Conservation (phyloP, 2,329 filamentous ascomycete species). For the Pseudocercospora fijiensis region DNA sequence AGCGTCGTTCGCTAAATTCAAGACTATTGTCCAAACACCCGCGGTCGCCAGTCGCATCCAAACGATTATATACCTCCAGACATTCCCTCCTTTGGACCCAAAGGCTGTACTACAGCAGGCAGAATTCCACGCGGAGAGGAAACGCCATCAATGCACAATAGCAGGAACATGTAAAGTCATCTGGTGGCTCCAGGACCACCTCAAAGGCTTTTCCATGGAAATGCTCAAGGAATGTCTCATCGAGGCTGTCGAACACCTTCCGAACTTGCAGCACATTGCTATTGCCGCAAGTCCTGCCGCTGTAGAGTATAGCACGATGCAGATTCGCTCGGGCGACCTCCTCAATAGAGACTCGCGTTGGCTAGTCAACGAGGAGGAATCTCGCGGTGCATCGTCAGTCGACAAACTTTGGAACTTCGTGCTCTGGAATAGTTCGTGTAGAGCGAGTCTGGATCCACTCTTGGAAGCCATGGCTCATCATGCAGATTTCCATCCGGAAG, state of each 20-base stretch:
- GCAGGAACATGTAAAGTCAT: background rate
- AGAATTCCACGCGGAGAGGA: background rate
- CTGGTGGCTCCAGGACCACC: background rate
- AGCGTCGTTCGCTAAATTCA: background rate
- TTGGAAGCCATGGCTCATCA: background rate
- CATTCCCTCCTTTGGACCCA: background rate
- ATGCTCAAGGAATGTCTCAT: background rate
- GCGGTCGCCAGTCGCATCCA: background rate
- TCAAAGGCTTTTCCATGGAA: background rate
- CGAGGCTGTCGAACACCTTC: background rate
- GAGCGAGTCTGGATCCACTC: background rate
- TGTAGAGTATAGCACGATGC: background rate
- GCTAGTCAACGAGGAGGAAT: background rate
- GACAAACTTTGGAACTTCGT: background rate
- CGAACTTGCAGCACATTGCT: background rate
- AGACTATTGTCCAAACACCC: background rate
- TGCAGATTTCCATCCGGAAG: background rate
- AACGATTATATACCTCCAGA: background rate
- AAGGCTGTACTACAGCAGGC: background rate
- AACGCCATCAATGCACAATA: background rate
- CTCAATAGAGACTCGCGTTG: background rate
- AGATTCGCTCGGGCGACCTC: background rate
- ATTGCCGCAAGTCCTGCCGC: background rate
- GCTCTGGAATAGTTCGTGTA: background rate
- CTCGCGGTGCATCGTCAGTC: background rate